Base-by-base conservation (phyloP, 2,329 filamentous ascomycete species). In the Chaetomium strumarium region DNA sequence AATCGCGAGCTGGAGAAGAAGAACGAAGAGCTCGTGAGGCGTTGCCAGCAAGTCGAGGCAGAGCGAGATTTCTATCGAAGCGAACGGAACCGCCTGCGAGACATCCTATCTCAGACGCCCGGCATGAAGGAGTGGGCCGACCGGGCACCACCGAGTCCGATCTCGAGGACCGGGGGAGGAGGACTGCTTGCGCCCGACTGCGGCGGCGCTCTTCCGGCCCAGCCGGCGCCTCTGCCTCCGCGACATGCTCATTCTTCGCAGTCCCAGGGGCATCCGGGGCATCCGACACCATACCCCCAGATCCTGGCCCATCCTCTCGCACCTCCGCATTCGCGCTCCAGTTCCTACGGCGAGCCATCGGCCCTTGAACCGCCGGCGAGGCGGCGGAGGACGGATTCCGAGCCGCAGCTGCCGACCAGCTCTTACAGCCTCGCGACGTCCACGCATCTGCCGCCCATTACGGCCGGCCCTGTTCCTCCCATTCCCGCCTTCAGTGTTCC, bases 11-110 rank as follows among this genome's bases (percentile, higher is more conserved):
- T 90, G 55, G 72, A 78, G 55, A 71, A 72, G 31, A 72, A 72
- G 39, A 63, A 80, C n/a, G 55, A 57, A 11, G 83, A 89, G n/a
- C 69, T 89, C 53, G 72, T 78, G 52, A 71, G 73, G 31, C 72
- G 74, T 29, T 65, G 80, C 7, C 75, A 78, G 31, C 75, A 80
- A 9, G 55, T 78, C 31, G 76, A 76, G 55, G 80, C 79, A 37
- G 84, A 90, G 62, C 75, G 79, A 30, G 85, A 92, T 54, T 89
- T 83, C 66, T 92, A 92, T 66, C 79, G 83, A 42, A 74, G 75
- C 9, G 88, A 93, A 61, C 76, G 88, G 46, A 85, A 90, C 62
- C 80, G 86, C 45, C 78, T 91, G 56, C 76, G 82, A 47, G 80
- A 84, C n/a, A 69, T 89, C 33, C 73, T 90, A 1, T 69, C 76